Base-by-base conservation (phyloP, 306 rosid genomes). In the Cicer arietinum region DNA sequence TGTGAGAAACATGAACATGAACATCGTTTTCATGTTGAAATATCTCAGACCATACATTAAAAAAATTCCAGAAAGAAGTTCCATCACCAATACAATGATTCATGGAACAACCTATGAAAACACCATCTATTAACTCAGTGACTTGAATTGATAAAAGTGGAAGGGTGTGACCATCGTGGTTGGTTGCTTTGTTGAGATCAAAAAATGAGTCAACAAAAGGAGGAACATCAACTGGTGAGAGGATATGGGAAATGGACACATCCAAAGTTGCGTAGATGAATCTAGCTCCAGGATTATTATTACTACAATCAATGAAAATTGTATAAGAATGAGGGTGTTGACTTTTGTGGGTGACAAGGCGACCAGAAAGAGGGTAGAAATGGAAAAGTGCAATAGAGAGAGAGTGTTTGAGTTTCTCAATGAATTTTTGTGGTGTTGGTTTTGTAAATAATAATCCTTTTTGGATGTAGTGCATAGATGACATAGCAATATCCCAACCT, bases 41-140 rank as follows among this genome's bases (percentile, higher is more conserved):
- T 9, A 89, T 84, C 45, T 89, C 79, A 10, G 96, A 90, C 90
- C 84, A 82, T 4, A 57, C 7, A 5, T 86, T 92, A 46, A 86
- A 83, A 85, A 90, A 89, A 25, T 73, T 75, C 98, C 91, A 92
- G 63, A 60, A 88, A 7, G 91, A 69, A 13, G 89, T 90, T 4
- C 92, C 94, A 56, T 92, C 90, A 3, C 2, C 90, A 1, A 92
- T 6, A 14, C 0, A 0, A 12, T 90, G 96, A 56, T 86, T 89
- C 72, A 87, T 57, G 44, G 94, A 90, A 60, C 88, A 86, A 1
- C 90, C 98, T 1, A 92, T 79, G 86, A 89, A 89, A 58, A 90
- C 76, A 7, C 90, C 96, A 43, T 90, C 94, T 0, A 63, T 5
- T 2, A 90, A 30, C n/a, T 92, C 90, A 0, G 94, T 89, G 48